Conservation (phyloP, 495 filamentous ascomycete genomes). For the Sabuloglossum arenarium region DNA sequence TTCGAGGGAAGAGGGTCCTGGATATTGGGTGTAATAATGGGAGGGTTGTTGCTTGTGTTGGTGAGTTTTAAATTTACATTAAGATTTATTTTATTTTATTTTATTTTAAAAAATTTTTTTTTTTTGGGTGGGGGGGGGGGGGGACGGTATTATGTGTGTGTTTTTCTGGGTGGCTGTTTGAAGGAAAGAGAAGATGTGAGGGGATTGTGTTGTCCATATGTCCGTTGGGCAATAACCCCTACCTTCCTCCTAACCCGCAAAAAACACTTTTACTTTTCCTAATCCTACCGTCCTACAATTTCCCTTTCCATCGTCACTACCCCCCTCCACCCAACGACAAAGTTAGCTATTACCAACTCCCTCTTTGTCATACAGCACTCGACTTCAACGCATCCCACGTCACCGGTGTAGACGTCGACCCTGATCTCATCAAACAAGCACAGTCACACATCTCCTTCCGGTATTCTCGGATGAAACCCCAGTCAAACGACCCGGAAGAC, state of each 20-base stretch:
- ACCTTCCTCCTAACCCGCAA: too few species aligned
- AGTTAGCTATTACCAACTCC: not conserved
- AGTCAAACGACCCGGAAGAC: not conserved
- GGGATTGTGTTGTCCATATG: too few species aligned
- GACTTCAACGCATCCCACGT: conserved; percentile 15
- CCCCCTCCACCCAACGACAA: too few species aligned
- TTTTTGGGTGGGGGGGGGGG: too few species aligned
- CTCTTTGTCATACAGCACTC: conserved; percentile 15
- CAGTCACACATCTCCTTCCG: conserved; percentile 15
- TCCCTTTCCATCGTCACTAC: not conserved
- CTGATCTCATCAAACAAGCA: conserved; percentile 15
- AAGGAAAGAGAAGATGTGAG: too few species aligned
- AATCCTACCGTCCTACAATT: not conserved
- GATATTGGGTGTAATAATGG: conserved; percentile 22
- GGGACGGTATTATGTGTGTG: too few species aligned
- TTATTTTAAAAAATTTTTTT: not conserved
- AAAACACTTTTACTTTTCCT: too few species aligned
- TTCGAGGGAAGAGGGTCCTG: conserved; percentile 14
- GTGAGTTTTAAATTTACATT: conserved; percentile 7
- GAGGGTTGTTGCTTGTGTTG: conserved; percentile 16
- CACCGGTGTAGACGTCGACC: conserved; percentile 19
- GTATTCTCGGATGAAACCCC: conserved; percentile 8
- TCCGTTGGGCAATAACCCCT: too few species aligned
- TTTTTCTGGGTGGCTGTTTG: too few species aligned
- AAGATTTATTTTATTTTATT: not conserved